Evolutionary conservation across 495 filamentous ascomycete genomes (phyloP).

Genomic region (Letharia columbiana): DNA sequence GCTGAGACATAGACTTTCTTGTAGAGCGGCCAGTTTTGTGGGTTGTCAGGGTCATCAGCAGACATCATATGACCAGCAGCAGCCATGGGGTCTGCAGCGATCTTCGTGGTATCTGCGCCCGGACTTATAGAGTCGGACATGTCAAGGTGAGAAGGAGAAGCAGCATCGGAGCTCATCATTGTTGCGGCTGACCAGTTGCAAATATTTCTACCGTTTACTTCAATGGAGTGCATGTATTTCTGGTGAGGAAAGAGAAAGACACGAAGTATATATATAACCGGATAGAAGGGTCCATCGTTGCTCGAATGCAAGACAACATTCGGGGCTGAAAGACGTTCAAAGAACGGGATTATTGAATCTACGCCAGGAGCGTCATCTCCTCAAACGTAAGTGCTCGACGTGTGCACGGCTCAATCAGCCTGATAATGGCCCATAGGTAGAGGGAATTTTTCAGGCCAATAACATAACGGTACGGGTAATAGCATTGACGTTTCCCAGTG

Average conservation of each 20-base stretch:
- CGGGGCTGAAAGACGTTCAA: background rate
- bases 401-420: background rate
- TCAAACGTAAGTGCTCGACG: background rate
- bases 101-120: constrained; percentile 2
- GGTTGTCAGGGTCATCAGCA: constrained; percentile 40
- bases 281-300: background rate
- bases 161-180: constrained; percentile 10
- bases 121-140: constrained; percentile 2
- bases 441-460: background rate
- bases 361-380: background rate
- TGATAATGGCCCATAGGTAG: background rate
- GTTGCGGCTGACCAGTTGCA: constrained; percentile 7
- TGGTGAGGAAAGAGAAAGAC: background rate
- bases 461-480: background rate
- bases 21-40: constrained; percentile 45
- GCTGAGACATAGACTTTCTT: constrained; percentile 36
- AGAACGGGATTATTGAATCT: constrained; percentile 12
- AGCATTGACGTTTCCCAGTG: background rate
- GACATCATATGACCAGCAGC: constrained; percentile 23
- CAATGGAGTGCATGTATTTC: constrained; percentile 7
- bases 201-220: constrained; percentile 2
- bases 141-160: constrained; percentile 5
- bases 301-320: background rate
- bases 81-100: background rate
- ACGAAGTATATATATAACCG: background rate